Base-by-base conservation (phyloP, 2,329 filamentous ascomycete species). In the Trichoderma koningii region DNA sequence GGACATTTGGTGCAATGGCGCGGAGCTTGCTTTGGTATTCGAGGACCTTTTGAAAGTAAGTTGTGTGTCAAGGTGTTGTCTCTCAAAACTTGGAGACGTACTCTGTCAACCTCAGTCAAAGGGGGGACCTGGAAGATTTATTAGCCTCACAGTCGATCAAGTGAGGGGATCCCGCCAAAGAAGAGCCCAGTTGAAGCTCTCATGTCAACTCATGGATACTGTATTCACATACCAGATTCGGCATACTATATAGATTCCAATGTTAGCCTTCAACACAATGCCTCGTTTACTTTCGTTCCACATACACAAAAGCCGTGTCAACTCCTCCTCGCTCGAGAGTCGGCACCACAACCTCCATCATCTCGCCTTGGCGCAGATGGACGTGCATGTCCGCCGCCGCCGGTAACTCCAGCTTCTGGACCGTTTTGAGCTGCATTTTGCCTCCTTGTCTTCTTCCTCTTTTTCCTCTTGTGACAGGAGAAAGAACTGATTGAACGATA, bases 321-420 rank as follows among this genome's bases (percentile, higher is more conserved):
- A 89, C 86, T 56, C 89, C 89, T 69, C 88, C 88, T 66, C 81
- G 75, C 60, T 83, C 81, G 67, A 85, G 75, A 19, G 80, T 80
- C 44, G 82, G 82, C 51, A 78, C 78, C 23, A 85, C 83, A 41
- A 82, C 71, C 66, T 86, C 79, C 83, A 89, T 87, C 81, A 87
- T 84, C 66, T 83, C 80, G 21, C 84, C 89, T 75, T 91, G 86
- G 34, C 89, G 85, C 70, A 92, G 80, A 76, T 92, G 89, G 71
- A 91, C 89, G 71, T 89, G 87, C 77, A 89, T 86, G 76, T 90
- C 88, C 60, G 87, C 87, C 67, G 86, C 80, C 23, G 87, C 82
- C 56, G 87, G 86, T 71, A 90, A 81, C 78, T 86, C 82, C 50
- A 83, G 67, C 41, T 73, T 70, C 42, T 79, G 69, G 21, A 72